phyloP scores from a whole-genome alignment of 1,139 yeast genomes.

The Debaryomyces coudertii region DNA sequence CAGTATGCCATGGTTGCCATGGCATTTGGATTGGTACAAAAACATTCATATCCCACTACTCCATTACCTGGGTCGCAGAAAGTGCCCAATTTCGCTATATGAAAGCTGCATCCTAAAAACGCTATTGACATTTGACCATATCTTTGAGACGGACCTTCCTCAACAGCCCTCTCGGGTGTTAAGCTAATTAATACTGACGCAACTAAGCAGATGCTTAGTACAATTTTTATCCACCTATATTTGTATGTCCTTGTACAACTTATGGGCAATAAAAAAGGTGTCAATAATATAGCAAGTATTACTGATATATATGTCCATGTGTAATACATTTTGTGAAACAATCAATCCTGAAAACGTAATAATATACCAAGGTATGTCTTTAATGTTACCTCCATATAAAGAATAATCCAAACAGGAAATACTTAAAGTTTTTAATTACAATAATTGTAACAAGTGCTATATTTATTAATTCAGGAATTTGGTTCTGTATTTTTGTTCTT shows the following conservation, averaged over 20 bases:
- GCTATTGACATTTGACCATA: conserved; percentile 36
- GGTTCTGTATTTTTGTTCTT: neutral
- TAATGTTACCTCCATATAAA: neutral
- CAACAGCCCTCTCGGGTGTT: conserved; percentile 35
- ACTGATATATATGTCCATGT: conserved; percentile 23
- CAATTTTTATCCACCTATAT: conserved; percentile 17
- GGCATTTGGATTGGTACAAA: conserved; percentile 36
- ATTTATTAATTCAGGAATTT: neutral
- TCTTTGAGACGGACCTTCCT: conserved; percentile 41
- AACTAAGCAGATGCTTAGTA: conserved; percentile 21
- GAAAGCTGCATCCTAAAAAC: conserved; percentile 34
- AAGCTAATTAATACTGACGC: conserved; percentile 26
- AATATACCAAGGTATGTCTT: neutral
- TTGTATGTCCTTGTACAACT: conserved; percentile 15
- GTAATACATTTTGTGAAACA: conserved; percentile 21
- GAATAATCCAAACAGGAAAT: neutral
- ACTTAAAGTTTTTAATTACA: neutral
- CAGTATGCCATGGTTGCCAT: conserved; percentile 48
- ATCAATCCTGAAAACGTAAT: neutral
- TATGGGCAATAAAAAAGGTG: conserved; percentile 26
- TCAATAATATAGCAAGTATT: conserved; percentile 19
- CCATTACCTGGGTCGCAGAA: conserved; percentile 26
- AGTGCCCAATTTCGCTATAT: conserved; percentile 25
- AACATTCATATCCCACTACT: conserved; percentile 22
- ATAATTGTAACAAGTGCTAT: neutral